phyloP scores from a whole-genome alignment of 2,329 filamentous ascomycete species.

The Fusarium sp. region DNA sequence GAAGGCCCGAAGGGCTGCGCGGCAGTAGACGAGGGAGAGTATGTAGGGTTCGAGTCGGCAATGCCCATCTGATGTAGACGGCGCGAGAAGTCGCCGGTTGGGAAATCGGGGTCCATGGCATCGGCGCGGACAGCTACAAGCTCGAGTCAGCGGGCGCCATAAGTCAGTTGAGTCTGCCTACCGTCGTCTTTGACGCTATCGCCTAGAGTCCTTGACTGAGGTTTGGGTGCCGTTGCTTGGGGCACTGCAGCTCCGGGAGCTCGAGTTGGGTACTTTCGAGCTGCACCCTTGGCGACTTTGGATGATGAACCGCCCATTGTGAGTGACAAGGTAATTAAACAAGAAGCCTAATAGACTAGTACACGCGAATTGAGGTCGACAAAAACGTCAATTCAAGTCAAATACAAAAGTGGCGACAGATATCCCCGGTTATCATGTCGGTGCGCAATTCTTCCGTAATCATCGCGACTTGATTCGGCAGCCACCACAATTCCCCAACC shows the following conservation, averaged over 20 bases:
- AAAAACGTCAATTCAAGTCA: not conserved
- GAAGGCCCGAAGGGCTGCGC: slow-evolving; percentile 31
- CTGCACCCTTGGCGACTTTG: slow-evolving; percentile 55
- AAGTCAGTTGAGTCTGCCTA: slow-evolving; percentile 2
- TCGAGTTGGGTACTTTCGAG: slow-evolving; percentile 59
- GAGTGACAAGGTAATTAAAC: not conserved
- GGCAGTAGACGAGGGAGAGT: slow-evolving; percentile 63
- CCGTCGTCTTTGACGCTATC: slow-evolving; percentile 38
- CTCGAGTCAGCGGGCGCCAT: slow-evolving; percentile 17
- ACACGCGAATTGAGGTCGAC: slow-evolving; percentile 3
- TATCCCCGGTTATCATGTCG: slow-evolving; percentile 26
- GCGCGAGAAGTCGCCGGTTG: slow-evolving; percentile 59
- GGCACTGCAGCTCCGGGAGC: slow-evolving; percentile 44
- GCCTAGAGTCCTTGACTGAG: slow-evolving; percentile 11
- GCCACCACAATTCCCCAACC: not conserved
- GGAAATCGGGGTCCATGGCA: slow-evolving; percentile 55
- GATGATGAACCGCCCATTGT: slow-evolving; percentile 60
- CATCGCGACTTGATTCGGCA: not conserved
- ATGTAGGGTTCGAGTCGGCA: slow-evolving; percentile 64
- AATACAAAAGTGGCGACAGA: slow-evolving; percentile 14
- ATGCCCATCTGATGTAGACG: slow-evolving; percentile 66
- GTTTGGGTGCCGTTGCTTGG: slow-evolving; percentile 28
- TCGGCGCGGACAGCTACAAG: slow-evolving; percentile 55
- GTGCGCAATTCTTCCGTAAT: slow-evolving; percentile 44
- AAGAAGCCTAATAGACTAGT: not conserved